These are phyloP conservation scores for Coemansia sp. DNA, from an alignment of 192 early-diverging fungal genomes.

Conservation along the genomic window DNA sequence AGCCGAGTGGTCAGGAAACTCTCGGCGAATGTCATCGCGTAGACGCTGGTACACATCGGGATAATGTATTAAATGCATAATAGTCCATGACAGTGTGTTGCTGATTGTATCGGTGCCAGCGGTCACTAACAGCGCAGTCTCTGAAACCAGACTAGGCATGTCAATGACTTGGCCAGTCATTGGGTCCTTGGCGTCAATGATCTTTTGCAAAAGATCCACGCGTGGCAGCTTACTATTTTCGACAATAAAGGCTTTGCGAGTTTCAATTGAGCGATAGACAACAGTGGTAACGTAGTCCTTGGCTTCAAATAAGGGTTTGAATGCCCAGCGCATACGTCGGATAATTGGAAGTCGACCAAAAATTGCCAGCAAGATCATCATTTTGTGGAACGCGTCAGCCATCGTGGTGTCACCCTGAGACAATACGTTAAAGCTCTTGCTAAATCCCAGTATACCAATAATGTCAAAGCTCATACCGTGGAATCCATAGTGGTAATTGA, in stretches of 20 bases:
- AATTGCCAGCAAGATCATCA: conserved; percentile 9
- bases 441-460: conserved; percentile 40
- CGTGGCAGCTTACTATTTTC: background rate
- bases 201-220: conserved; percentile 39
- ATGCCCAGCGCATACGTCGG: conserved; percentile 11
- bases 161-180: conserved; percentile 24
- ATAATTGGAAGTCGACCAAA: conserved; percentile 7
- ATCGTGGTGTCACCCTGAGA: conserved; percentile 13
- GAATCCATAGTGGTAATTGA: conserved; percentile 46
- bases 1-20: conserved; percentile 23
- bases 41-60: conserved; percentile 25
- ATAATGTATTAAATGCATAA: conserved; percentile 36
- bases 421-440: conserved; percentile 23
- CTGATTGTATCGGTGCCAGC: conserved; percentile 54
- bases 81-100: conserved; percentile 41
- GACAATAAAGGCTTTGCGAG: background rate
- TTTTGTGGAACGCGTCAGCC: conserved; percentile 17
- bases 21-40: conserved; percentile 21
- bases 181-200: conserved; percentile 45
- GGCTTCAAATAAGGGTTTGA: background rate
- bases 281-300: conserved; percentile 1
- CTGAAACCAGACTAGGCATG: conserved; percentile 9
- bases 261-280: conserved; percentile 9
- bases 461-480: conserved; percentile 40
- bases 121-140: conserved; percentile 29